Base-by-base conservation (phyloP, 176 grass and related monocot genomes). In the Musa acuminata region DNA sequence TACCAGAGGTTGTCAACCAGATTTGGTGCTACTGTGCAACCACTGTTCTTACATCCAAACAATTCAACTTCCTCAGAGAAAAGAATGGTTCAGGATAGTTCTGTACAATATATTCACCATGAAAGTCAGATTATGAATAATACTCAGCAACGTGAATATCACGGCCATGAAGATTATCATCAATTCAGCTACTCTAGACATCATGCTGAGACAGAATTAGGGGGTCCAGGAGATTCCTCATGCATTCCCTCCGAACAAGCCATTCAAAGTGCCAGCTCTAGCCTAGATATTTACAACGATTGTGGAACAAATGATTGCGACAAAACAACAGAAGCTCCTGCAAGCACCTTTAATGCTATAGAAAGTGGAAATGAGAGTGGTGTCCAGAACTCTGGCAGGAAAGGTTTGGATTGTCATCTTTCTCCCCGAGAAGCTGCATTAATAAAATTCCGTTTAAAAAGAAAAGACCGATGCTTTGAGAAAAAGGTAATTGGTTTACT, bases 391-490 rank as follows among this genome's bases (percentile, higher is more conserved):
- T 84, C 24, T 3, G 55, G 64, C 49, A 52, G 35, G 21, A 82
- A 73, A 29, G 83, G 75, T 21, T 59, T 81, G 75, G 85, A 86
- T 62, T 14, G 69, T 77, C 82, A 87, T 0, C 50, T 20, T 9
- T 86, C 84, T 64, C 69, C 22, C 3, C 91, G 91, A 53, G 88
- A 99, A 80, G 96, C 84, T 83, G 91, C 96, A 2, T 86, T 95
- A 79, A 78, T 91, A 29, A 99, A 95, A 82, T 99, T 99, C 49
- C 84, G 88, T 29, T 86, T 94, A 83, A 99, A 99, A 85, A 85
- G 96, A 53, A 99, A 99, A 84, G 96, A 99, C 70, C 85, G 96
- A 86, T 99, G 88, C 78, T 99, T 99, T 1, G 96, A 99, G 67
- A 95, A 95, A 78, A 99, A 95, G 96, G 91, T 95, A 86, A 53